Percentiles rank a stretch among this genome's conserved stretches.
These are phyloP conservation scores for Cryptococcus deneoformans DNA, from an alignment of 1,284 basidiomycete species.

Conservation along the genomic window DNA sequence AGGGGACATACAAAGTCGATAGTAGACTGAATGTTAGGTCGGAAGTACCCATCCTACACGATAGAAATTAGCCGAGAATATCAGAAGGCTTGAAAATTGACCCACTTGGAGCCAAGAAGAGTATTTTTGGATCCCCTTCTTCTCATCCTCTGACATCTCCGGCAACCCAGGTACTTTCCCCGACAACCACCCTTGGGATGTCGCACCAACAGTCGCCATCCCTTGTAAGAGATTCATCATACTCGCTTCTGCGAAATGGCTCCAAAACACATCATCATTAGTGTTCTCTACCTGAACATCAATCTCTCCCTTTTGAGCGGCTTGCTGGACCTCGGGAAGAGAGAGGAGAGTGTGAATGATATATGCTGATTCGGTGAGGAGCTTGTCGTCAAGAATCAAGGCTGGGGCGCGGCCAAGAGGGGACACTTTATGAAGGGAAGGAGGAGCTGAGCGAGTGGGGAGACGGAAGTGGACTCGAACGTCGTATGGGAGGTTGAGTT, in stretches of 20 bases:
- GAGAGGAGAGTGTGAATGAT: conserved; percentile 28
- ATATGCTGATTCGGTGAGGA: conserved; percentile 34
- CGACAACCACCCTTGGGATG: conserved; percentile 4
- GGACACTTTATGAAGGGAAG: conserved; percentile 20
- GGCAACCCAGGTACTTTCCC: conserved; percentile 9
- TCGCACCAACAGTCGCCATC: conserved; percentile 16
- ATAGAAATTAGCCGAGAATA: neutral
- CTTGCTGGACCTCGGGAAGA: conserved; percentile 10
- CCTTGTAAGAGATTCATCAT: conserved; percentile 38
- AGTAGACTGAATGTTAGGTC: conserved; percentile 17
- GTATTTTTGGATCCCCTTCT: conserved; percentile 20
- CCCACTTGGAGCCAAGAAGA: conserved; percentile 21
- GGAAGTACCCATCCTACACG: conserved; percentile 13
- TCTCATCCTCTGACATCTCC: conserved; percentile 19
- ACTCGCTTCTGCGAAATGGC: conserved; percentile 37
- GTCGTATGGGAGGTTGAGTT: conserved; percentile 33
- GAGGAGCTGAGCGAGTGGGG: conserved; percentile 20
- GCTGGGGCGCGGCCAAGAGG: conserved; percentile 38
- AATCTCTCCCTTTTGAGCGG: conserved; percentile 4
- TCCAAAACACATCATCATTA: conserved; percentile 31
- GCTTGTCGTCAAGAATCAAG: conserved; percentile 26
- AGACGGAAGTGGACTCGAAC: conserved; percentile 35
- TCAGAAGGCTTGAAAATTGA: neutral
- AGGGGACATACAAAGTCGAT: conserved; percentile 10
- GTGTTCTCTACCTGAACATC: conserved; percentile 19